Evolutionary conservation across 148 eudicot species (phyloP).

Genomic region (Chenopodium album): DNA sequence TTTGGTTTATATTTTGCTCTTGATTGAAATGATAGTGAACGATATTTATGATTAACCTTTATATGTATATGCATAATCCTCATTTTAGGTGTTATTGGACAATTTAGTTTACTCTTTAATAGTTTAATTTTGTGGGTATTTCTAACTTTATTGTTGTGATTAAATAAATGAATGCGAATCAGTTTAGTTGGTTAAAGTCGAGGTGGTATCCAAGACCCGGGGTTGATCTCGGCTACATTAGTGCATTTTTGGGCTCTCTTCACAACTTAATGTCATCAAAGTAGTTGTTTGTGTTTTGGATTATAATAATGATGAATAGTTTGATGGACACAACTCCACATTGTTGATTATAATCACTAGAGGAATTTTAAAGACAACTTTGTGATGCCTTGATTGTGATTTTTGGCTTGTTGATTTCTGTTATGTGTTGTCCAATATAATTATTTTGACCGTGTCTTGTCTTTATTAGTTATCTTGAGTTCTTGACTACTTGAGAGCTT

Average conservation of each 20-base stretch:
- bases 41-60: neutral
- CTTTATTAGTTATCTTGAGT: neutral
- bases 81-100: neutral
- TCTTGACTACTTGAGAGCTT: neutral
- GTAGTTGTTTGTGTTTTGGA: neutral
- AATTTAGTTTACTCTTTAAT: neutral
- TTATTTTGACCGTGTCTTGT: neutral
- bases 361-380: neutral
- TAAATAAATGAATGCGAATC: too few species aligned
- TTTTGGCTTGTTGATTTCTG: neutral
- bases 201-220: too few species aligned
- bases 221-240: too few species aligned
- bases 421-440: neutral
- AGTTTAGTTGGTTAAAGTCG: too few species aligned
- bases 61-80: neutral
- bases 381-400: neutral
- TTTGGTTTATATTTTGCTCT: conserved; percentile 1
- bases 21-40: neutral
- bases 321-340: neutral
- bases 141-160: neutral
- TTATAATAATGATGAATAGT: neutral
- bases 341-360: neutral
- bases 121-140: neutral
- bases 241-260: too few species aligned
- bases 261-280: neutral